Percentiles rank a stretch among this genome's conserved stretches.
phyloP scores from a whole-genome alignment of 805 yeast species.

The Barnettozyma salicaria region DNA sequence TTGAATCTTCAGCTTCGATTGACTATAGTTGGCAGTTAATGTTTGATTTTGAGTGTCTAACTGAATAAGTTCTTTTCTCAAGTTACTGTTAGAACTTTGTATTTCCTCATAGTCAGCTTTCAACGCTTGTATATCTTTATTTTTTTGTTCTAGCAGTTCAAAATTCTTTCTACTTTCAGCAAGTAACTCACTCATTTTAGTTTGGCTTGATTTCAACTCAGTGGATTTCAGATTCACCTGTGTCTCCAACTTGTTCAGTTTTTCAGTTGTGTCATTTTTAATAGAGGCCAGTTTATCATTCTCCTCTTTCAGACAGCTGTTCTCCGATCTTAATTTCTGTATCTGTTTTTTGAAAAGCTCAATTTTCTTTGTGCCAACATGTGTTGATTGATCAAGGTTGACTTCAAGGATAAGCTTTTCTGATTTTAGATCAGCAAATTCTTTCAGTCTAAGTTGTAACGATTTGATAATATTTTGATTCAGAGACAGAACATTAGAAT shows the following conservation, averaged over 20 bases:
- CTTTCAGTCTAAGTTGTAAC: constrained; percentile 28
- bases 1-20: constrained; percentile 31
- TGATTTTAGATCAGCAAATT: constrained; percentile 33
- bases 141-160: constrained; percentile 33
- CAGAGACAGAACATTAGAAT: constrained; percentile 18
- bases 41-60: constrained; percentile 32
- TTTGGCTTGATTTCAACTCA: constrained; percentile 6
- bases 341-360: constrained; percentile 30
- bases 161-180: constrained; percentile 28
- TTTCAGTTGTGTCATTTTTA: constrained; percentile 20
- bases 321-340: constrained; percentile 19
- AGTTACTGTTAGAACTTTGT: constrained; percentile 29
- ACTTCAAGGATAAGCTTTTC: constrained; percentile 33
- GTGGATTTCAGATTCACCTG: constrained; percentile 9
- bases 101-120: constrained; percentile 35
- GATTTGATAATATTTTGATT: constrained; percentile 23
- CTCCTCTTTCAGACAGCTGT: constrained; percentile 21
- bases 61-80: constrained; percentile 37
- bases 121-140: constrained; percentile 30
- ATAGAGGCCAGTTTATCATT: constrained; percentile 19
- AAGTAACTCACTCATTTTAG: constrained; percentile 13
- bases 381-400: constrained; percentile 36
- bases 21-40: constrained; percentile 25
- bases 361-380: constrained; percentile 28
- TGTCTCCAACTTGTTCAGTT: constrained; percentile 15